Base-by-base conservation (phyloP, 208 protist species). In the Strigomonas galati region DNA sequence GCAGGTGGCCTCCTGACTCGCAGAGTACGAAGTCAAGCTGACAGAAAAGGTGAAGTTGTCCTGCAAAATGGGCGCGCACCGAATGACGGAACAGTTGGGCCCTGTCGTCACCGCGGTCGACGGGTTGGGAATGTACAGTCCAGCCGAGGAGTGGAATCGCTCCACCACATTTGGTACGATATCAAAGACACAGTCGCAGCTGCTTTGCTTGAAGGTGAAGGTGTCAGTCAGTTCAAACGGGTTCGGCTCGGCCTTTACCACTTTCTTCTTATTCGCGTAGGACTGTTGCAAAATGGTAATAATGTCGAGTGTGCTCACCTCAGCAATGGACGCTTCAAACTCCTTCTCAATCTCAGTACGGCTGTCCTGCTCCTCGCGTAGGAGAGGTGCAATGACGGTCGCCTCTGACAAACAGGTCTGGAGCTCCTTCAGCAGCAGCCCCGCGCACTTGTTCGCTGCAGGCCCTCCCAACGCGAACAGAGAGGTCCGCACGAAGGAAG, bases 401-500 rank as follows among this genome's bases (percentile, higher is more conserved):
- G 82, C 85, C 46, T 94, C 85, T 57, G 81, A 76, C 37, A 93
- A 62, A 43, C 59, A 90, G 28, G 68, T 67, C 49, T 78, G 71
- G 6, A 96, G 72, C 59, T 90, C 82, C 23, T 59, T 65, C 21
- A 78, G 66, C 58, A 96, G 71, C 69, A 84, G 67, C 28, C 40
- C 65, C 27, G 79, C 86, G 46, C 85, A 91, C 10, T 53, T 44
- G 37, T 87, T 66, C 27, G 85, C 76, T 40, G 84, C 84, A 0
- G 75, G 48, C 27, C 72, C 67, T 15, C 68, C 71, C 49, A 67
- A 68, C 21, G 76, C 78, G 71, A 89, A 92, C 31, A 96, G 56
- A 7, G 84, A 82, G 14, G 85, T 87, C 59, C 83, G 78, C 23
- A 96, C 78, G 69, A 96, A 96, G 5, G 82, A 87, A 19, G 91